Conservation (phyloP, 805 yeast species). For the Myxozyma neglecta region DNA sequence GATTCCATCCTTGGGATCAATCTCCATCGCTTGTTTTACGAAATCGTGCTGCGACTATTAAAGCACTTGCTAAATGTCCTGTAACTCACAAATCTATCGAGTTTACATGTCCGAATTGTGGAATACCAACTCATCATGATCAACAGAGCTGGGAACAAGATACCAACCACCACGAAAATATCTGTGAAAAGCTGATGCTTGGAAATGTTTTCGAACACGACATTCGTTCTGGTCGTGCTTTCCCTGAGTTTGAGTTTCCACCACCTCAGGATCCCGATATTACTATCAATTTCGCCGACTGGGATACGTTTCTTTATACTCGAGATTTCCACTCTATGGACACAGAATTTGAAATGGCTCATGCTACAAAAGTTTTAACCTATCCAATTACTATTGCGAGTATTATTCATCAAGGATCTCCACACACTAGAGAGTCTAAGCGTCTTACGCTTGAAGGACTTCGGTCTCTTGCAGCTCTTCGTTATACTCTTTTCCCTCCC, state of each 20-base stretch:
- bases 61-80: conserved; percentile 72
- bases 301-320: conserved; percentile 94
- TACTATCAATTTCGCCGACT: conserved; percentile 68
- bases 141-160: conserved; percentile 87
- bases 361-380: conserved; percentile 89
- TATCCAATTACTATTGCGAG: conserved; percentile 91
- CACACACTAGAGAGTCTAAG: conserved; percentile 81
- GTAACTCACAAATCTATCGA: conserved; percentile 78
- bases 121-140: conserved; percentile 94
- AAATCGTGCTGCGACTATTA: conserved; percentile 85
- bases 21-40: conserved; percentile 87
- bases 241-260: conserved; percentile 96
- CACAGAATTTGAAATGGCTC: conserved; percentile 92
- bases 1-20: conserved; percentile 88
- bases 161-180: conserved; percentile 65
- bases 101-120: conserved; percentile 88
- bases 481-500: conserved; percentile 83
- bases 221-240: conserved; percentile 86
- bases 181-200: conserved; percentile 72
- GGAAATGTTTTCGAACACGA: conserved; percentile 95
- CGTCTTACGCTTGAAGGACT: conserved; percentile 81
- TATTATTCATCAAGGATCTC: conserved; percentile 78
- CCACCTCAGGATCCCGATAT: conserved; percentile 72
- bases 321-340: conserved; percentile 94
- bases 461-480: conserved; percentile 86